Evolutionary conservation across 306 rosid species (phyloP).

Genomic region (Psophocarpus tetragonolobus): DNA sequence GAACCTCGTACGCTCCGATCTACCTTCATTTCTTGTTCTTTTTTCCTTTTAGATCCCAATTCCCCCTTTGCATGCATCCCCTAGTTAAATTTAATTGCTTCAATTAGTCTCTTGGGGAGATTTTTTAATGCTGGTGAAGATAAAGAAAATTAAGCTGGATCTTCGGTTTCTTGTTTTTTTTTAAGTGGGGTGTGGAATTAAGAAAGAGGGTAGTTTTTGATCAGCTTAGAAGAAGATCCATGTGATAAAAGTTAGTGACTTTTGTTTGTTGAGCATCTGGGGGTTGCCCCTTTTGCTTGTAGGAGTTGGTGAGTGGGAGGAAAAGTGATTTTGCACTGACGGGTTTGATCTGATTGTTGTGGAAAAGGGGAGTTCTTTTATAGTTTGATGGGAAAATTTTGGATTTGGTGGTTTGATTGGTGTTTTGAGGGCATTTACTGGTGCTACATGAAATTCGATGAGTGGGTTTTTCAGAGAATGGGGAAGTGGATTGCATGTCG

Average conservation of each 20-base stretch:
- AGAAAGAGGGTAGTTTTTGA: neutral
- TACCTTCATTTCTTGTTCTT: constrained; percentile 15
- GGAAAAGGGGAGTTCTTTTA: neutral
- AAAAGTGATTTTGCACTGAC: neutral
- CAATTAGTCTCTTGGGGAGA: neutral
- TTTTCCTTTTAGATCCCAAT: constrained; percentile 48
- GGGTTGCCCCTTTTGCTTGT: constrained; percentile 25
- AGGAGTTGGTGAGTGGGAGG: constrained; percentile 3
- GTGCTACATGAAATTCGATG: neutral
- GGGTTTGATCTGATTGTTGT: constrained; percentile 10
- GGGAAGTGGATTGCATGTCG: neutral
- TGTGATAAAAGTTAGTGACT: neutral
- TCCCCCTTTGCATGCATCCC: constrained; percentile 40
- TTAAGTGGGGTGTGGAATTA: neutral
- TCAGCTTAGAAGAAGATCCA: neutral
- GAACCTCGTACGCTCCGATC: constrained; percentile 72
- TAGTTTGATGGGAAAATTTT: constrained; percentile 2
- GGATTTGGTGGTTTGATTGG: constrained; percentile 11
- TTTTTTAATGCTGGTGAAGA: neutral
- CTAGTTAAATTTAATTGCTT: neutral
- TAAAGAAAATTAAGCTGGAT: neutral
- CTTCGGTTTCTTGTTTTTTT: neutral
- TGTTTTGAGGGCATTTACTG: neutral
- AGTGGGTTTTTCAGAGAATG: neutral
- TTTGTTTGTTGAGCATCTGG: neutral